A percentile compares a stretch with the other conserved stretches of the same genome.
These are phyloP conservation scores for Trichoderma reesei DNA, from an alignment of 495 filamentous ascomycete genomes.

Conservation along the genomic window DNA sequence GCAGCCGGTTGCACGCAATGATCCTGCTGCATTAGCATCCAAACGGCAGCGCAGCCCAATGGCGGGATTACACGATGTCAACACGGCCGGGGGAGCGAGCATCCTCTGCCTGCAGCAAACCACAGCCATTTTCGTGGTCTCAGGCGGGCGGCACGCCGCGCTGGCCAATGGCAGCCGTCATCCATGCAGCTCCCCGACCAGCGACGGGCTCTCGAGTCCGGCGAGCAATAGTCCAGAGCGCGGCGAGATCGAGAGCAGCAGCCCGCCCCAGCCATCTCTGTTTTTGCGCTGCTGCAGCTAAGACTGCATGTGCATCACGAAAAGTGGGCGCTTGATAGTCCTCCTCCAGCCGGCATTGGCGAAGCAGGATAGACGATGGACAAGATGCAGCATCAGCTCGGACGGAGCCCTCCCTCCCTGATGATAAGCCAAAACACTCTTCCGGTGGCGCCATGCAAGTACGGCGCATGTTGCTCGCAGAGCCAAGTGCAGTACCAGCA, in stretches of 20 bases:
- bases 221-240: neutral
- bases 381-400: constrained; percentile 5
- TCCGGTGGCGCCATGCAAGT: constrained; percentile 2
- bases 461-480: neutral
- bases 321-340: constrained; percentile 3
- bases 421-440: neutral
- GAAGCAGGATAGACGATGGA: neutral
- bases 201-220: neutral
- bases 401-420: neutral
- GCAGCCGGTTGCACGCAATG: neutral
- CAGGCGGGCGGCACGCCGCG: constrained; percentile 9
- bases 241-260: neutral
- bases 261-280: constrained; percentile 2
- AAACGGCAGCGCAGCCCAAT: constrained; percentile 9
- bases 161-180: neutral
- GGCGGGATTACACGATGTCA: constrained; percentile 9
- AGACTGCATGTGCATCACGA: constrained; percentile 8
- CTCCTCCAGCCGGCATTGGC: neutral
- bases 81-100: neutral
- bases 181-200: neutral
- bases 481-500: neutral
- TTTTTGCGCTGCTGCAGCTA: constrained; percentile 8
- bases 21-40: constrained; percentile 6
- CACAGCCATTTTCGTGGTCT: neutral
- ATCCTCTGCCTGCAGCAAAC: constrained; percentile 5